These are phyloP conservation scores for Suhomyces pyralidae DNA, from an alignment of 805 yeast genomes.

Conservation along the genomic window DNA sequence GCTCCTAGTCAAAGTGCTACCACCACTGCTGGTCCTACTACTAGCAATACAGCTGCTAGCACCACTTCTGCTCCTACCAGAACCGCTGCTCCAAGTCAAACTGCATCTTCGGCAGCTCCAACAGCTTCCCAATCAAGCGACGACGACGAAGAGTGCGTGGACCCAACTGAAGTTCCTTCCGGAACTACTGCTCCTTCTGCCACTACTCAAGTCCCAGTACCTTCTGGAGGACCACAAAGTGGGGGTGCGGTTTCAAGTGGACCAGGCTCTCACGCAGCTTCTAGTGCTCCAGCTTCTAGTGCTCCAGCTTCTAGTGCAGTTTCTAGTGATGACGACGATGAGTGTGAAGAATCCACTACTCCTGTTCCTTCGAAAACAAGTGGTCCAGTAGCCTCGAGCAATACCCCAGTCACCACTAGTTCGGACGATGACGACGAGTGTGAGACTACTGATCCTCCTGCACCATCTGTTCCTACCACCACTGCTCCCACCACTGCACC, in stretches of 20 bases:
- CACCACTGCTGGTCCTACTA: not conserved
- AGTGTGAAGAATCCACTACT: conserved; percentile 12
- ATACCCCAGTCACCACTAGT: conserved; percentile 3
- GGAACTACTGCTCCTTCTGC: not conserved
- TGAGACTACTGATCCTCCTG: not conserved
- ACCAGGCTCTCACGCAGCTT: not conserved
- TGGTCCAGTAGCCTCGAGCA: not conserved
- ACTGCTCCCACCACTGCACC: conserved; percentile 1
- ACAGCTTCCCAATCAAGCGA: conserved; percentile 5
- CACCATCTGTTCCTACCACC: too few species aligned
- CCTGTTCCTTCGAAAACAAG: conserved; percentile 1
- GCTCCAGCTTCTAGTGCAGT: not conserved
- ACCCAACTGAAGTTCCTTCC: not conserved
- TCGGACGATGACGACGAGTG: conserved; percentile 8
- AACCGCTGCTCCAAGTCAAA: not conserved
- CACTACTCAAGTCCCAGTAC: not conserved
- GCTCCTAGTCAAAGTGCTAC: not conserved
- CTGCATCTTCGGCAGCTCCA: conserved; percentile 2
- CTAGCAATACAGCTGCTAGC: not conserved
- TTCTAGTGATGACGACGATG: conserved; percentile 13
- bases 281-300: not conserved
- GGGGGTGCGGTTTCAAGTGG: not conserved
- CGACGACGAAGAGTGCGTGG: conserved; percentile 17
- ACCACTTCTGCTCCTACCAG: not conserved
- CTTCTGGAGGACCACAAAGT: not conserved